Evolutionary conservation across 257 asterid genomes (phyloP), one percentile per base, ranked within the genome.

Genomic region (Gentiana dahurica): DNA sequence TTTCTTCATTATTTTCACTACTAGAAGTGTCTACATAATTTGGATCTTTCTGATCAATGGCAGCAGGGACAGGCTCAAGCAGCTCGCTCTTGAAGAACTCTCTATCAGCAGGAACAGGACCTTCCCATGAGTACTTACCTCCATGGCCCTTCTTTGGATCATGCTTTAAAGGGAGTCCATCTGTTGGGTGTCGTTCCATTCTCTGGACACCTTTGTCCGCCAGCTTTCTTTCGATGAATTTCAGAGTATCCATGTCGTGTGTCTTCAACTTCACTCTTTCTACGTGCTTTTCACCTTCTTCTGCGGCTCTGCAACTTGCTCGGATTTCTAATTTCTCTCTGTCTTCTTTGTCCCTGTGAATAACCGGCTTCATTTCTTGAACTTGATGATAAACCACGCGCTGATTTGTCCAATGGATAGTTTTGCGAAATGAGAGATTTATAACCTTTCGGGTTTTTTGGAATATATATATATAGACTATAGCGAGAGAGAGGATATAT

Each of bases 71-170:
- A 0, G 68, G 67, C n/a, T 61, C 77, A 34, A 57, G 49, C 24
- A 15, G 24, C 73, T 73, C 85, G 1, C 59, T 68, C 65, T 57
- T 69, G 5, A 52, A 72, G 24, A 15, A 15, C 49, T 75, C 92
- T 36, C 41, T 50, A n/a, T 39, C 65, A 15, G 24, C 24, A 15
- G 24, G 24, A 15, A 15, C 24, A 1, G 93, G 93, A 8, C 95
- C 95, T 57, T 82, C 89, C 93, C 93, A 82, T 4, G 95, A 82
- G 70, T 71, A 85, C 68, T 80, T 85, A 3, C 93, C 87, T 1
- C 95, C 95, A 54, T 82, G 83, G 4, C 96, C 95, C 36, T 78
- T 85, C 77, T 85, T 88, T 0, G 81, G 90, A 4, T 79, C 79
- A 33, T 82, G 96, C 73, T 79, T 80, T 33, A 79, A 66, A 12